Evolutionary conservation across 1,284 basidiomycete genomes (phyloP), one percentile per base, ranked within the genome.

Genomic region (Ustilago xerochloae): DNA sequence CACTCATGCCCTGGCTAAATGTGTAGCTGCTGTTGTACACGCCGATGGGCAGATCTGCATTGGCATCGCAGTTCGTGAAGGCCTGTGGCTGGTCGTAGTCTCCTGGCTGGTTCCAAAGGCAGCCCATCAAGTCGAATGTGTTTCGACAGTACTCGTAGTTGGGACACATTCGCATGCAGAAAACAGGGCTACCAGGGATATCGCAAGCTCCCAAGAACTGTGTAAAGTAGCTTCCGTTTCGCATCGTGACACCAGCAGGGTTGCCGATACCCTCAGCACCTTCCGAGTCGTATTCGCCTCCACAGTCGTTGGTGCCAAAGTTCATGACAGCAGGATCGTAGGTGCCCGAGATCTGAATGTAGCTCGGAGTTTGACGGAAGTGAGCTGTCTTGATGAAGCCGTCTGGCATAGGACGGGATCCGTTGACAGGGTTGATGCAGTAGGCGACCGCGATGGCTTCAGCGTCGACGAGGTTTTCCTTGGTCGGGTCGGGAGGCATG

Each of bases 121-220:
- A 77, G 7, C 80, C 77, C 72, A 81, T 79, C 36, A 81, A 61
- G 49, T 82, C 81, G 46, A 62, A 81, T 1, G 38, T 67, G 65
- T 81, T 81, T 8, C 56, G 64, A 58, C 81, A 80, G 57, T 79
- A 79, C 6, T 70, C 69, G 43, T 70, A 80, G 18, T 46, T 63
- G 8, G 77, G 70, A 47, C 81, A 82, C 49, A 69, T 66, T 4
- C 81, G 62, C 47, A 82, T 39, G 56, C 75, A 78, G 54, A 81
- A 82, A 5, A 75, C 63, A 1, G 71, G 66, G 13, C 53, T 59
- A 16, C 78, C 78, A 12, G 78, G 77, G 32, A 77, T 79, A 54
- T 82, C 81, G 63, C 81, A 81, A 0, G 68, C 71, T n/a, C 80
- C 81, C 26, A 80, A 38, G 55, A 80, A 80, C 47, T 78, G 66